Evolutionary conservation across 2,329 filamentous ascomycete species (phyloP), one percentile per base, ranked within the genome.

Genomic region (Fusarium sp.): DNA sequence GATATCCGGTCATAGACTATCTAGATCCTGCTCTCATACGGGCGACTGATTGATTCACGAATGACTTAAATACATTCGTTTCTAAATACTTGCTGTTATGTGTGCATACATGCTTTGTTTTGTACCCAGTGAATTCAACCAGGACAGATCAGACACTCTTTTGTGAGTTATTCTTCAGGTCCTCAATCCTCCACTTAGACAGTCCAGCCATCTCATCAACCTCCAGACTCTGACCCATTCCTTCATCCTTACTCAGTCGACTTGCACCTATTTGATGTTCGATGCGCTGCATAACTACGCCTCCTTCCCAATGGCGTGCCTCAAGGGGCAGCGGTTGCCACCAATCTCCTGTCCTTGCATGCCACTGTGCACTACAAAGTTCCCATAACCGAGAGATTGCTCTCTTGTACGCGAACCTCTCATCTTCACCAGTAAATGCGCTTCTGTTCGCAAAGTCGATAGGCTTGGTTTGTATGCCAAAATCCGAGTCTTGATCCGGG

Each of bases 381-480:
- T 96, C 92, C 92, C 92, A 96, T 4, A 96, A 80, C n/a, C 92
- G 83, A 69, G 90, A 92, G 42, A 88, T 84, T 3, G 92, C 92
- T 26, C 92, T 84, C 78, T 92, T 92, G 72, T 93, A 94, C 0
- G 92, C 92, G 76, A 96, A 96, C 13, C 88, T 84, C 77, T 95
- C 92, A 76, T 95, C 92, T 76, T 94, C 91, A 13, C 92, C 92
- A 0, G 91, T 94, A 73, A 95, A 91, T 0, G 86, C 88, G 12
- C 84, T 82, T 1, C 89, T 85, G 67, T 90, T 88, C 50, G 83
- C 86, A 74, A 95, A 96, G 74, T 95, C 86, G n/a, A 86, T 78
- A 10, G 40, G 54, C n/a, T 70, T 74, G 40, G 72, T 72, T 68
- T 78, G 79, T 52, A 80, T 76, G 15, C 81, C 83, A 69, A 88